Base-by-base conservation (phyloP, 164 flowering plant species). In the Tinospora cordifolia region DNA sequence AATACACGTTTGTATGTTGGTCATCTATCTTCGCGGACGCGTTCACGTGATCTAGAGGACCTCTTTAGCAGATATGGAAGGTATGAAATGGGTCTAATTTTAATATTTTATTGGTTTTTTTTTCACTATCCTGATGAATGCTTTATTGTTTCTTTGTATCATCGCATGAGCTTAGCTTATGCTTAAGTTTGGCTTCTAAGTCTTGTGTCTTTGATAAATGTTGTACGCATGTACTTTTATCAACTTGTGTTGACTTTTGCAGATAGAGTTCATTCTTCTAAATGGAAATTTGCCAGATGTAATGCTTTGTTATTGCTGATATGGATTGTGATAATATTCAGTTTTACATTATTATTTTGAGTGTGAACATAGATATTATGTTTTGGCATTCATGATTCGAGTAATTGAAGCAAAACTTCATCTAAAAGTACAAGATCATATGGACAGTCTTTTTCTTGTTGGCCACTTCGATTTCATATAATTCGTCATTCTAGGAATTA, bases 1-100 rank as follows among this genome's bases (percentile, higher is more conserved):
- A 76, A 74, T 24, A 85, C 89, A 0, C 89, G 92, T 21, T 87
- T 90, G 71, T 90, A 88, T 80, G 92, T 90, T 69, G 95, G 95
- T 40, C 94, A 68, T 79, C 74, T 89, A 83, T 84, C 94, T 34
- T 85, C 92, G 14, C 67, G 94, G 68, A 86, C 94, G 36, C 82
- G 92, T 3, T 70, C 94, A 0, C 87, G 90, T 36, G 92, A 89
- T 66, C 72, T 90, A 75, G 95, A 88, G 60, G 80, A 77, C 73
- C 36, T 88, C 24, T 90, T 90, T 67, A 81, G 87, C 77, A 75
- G 86, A 84, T 90, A 88, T 72, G 95, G 95, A 72, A 88, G 95
- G 95, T 90, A 84, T 68, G 36, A 1, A 26, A 40, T 58, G 1
- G 14, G 5, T 67, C 46, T n/a, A 6, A 3, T 4, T 60, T 27